Percentiles rank a stretch among this genome's conserved stretches.
Conservation (phyloP, 2,329 filamentous ascomycete genomes). For the Epichloe hybrida region DNA sequence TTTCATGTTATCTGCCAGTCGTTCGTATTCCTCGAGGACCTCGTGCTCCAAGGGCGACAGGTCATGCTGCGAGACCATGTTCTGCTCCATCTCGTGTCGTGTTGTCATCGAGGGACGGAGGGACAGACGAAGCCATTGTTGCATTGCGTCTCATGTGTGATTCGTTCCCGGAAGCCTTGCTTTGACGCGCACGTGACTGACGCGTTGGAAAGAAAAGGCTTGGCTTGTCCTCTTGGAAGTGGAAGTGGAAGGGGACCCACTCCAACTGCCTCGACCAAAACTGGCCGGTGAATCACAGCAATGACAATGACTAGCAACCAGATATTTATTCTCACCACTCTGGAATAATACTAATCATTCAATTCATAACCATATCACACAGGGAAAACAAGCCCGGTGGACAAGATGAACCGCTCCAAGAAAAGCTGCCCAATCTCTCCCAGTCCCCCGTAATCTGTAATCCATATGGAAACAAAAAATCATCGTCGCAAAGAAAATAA, state of each 20-base stretch:
- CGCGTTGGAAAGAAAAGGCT: no score
- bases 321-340: not conserved
- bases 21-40: slow-evolving; percentile 85
- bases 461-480: not conserved
- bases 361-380: not conserved
- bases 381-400: not conserved
- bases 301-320: not conserved
- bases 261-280: no score
- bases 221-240: no score
- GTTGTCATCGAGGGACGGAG: no score
- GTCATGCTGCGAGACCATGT: slow-evolving; percentile 34
- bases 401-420: not conserved
- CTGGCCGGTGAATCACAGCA: no score
- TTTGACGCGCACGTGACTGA: no score
- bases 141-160: no score
- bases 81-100: slow-evolving; percentile 8
- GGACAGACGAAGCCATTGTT: no score
- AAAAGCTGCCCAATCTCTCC: not conserved
- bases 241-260: no score
- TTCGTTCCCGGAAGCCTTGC: no score
- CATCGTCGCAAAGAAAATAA: not conserved
- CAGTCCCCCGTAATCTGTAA: not conserved
- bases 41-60: slow-evolving; percentile 80
- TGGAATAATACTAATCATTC: not conserved
- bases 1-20: slow-evolving; percentile 80